phyloP scores from a whole-genome alignment of 2,329 filamentous ascomycete species.

The Microascus cirrosus region DNA sequence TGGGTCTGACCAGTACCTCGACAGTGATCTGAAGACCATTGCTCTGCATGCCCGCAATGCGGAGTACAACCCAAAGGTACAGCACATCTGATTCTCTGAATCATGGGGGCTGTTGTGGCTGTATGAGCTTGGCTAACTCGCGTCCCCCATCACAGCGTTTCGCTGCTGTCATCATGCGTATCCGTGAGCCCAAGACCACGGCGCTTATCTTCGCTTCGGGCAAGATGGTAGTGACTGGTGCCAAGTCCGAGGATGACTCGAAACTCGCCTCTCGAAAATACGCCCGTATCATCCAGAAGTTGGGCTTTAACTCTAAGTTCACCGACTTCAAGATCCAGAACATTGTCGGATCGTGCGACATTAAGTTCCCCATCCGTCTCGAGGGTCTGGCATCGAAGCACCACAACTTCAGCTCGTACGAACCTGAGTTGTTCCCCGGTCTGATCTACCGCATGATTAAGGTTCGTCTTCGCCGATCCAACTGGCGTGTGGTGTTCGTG shows the following conservation, averaged over 20 bases:
- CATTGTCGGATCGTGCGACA: constrained; percentile 96
- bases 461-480: constrained; percentile 63
- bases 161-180: constrained; percentile 98
- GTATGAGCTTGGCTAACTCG: constrained; percentile 17
- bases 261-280: constrained; percentile 97
- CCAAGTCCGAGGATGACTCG: constrained; percentile 95
- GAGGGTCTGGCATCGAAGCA: constrained; percentile 93
- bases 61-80: constrained; percentile 96
- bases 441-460: constrained; percentile 99
- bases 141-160: constrained; percentile 58
- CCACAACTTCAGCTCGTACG: constrained; percentile 99
- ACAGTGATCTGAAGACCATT: constrained; percentile 84
- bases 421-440: constrained; percentile 96
- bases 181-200: constrained; percentile 96
- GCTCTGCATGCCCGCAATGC: constrained; percentile 95
- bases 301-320: constrained; percentile 98
- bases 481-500: background rate
- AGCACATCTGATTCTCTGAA: constrained; percentile 3
- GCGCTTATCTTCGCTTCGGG: constrained; percentile 95
- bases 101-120: constrained; percentile 1
- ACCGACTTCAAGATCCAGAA: constrained; percentile 99
- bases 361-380: constrained; percentile 97
- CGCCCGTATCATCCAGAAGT: constrained; percentile 98
- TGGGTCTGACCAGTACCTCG: background rate
- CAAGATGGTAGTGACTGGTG: constrained; percentile 99